A percentile compares a stretch with the other conserved stretches of the same genome.
phyloP scores from a whole-genome alignment of 257 asterid species.

The Jacaranda copaia region DNA sequence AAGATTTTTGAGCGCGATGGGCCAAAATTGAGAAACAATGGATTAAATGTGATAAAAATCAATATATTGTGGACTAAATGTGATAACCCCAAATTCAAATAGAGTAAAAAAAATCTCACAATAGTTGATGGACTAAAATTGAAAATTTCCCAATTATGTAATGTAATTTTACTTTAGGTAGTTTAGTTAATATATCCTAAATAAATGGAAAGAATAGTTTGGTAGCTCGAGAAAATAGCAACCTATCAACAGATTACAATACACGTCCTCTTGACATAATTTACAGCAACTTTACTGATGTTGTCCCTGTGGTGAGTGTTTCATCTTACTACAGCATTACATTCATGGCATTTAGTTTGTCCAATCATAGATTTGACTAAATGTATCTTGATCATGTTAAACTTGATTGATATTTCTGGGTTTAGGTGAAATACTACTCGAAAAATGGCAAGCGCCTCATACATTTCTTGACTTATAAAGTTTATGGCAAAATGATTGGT shows the following conservation, averaged over 20 bases:
- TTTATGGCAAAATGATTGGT: slow-evolving; percentile 90
- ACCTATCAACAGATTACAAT: slow-evolving; percentile 92
- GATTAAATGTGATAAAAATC: too few relatives aligned
- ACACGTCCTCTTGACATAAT: slow-evolving; percentile 93
- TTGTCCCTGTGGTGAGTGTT: slow-evolving; percentile 80
- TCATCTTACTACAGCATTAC: slow-evolving; percentile 19
- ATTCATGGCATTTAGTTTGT: slow-evolving; percentile 4
- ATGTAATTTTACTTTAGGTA: too few relatives aligned
- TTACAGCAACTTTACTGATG: slow-evolving; percentile 87
- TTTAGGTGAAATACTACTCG: slow-evolving; percentile 88
- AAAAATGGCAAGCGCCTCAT: slow-evolving; percentile 88
- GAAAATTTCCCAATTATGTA: too few relatives aligned
- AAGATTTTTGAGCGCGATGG: too few relatives aligned
- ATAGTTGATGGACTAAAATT: too few relatives aligned
- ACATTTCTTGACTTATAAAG: slow-evolving; percentile 92
- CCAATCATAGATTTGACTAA: slow-evolving; percentile 6
- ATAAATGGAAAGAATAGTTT: too few relatives aligned
- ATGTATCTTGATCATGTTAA: slow-evolving; percentile 14
- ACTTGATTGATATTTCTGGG: slow-evolving; percentile 32
- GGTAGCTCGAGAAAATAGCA: too few relatives aligned
- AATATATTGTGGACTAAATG: too few relatives aligned
- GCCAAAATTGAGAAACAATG: too few relatives aligned
- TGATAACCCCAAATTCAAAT: too few relatives aligned
- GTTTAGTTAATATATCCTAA: too few relatives aligned
- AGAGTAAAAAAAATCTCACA: too few relatives aligned